These are phyloP conservation scores for Microthlaspi erraticum DNA, from an alignment of 345 rosid genomes.

Conservation along the genomic window DNA sequence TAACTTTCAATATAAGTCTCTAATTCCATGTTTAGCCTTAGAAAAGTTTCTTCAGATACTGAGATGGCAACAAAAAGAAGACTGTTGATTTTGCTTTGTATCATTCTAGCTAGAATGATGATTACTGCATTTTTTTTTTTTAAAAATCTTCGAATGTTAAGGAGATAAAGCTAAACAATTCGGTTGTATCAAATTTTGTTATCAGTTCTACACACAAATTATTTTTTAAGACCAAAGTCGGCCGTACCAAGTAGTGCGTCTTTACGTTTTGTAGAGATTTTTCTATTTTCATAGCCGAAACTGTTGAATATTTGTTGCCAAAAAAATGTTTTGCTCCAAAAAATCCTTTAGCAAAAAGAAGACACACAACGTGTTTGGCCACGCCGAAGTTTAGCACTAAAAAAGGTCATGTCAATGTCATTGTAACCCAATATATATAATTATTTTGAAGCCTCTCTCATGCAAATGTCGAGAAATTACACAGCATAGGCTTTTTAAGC, in stretches of 20 bases:
- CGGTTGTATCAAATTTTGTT: slow-evolving; percentile 4
- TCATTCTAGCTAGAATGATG: slow-evolving; percentile 13
- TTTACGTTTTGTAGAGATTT: slow-evolving; percentile 26
- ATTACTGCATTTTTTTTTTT: background rate
- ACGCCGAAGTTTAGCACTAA: slow-evolving; percentile 34
- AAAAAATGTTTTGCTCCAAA: background rate
- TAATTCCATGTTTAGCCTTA: background rate
- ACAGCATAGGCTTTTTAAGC: background rate
- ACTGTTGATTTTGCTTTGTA: background rate
- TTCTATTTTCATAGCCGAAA: slow-evolving; percentile 32
- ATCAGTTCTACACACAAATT: slow-evolving; percentile 14
- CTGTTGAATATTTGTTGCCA: slow-evolving; percentile 26
- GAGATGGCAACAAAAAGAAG: slow-evolving; percentile 5
- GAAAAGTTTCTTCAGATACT: slow-evolving; percentile 2
- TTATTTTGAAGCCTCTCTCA: background rate
- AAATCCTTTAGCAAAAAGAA: slow-evolving; percentile 13
- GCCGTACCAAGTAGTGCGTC: slow-evolving; percentile 42
- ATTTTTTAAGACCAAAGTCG: slow-evolving; percentile 12
- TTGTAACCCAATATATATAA: background rate
- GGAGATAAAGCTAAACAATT: slow-evolving; percentile 24
- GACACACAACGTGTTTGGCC: slow-evolving; percentile 32
- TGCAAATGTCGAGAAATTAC: slow-evolving; percentile 35
- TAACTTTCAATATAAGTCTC: background rate
- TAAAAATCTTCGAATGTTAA: slow-evolving; percentile 27
- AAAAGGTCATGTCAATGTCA: background rate